Conservation (phyloP, 306 rosid species). For the Gastrolobium bilobum region DNA sequence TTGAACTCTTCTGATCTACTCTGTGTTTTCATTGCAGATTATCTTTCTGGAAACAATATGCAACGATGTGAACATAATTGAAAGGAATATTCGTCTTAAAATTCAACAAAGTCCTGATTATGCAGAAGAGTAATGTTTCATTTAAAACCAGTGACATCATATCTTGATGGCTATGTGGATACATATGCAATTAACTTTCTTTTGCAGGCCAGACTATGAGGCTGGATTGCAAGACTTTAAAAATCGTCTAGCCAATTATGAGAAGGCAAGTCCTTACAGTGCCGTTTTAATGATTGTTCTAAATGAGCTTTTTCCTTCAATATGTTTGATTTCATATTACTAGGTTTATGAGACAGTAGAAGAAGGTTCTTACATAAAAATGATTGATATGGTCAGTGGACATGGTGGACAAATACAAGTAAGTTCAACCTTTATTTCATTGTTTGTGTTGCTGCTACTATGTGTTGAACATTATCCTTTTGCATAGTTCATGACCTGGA, state of each 20-base stretch:
- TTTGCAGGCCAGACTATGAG: conserved; percentile 93
- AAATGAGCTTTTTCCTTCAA: conserved; percentile 34
- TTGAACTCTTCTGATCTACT: conserved; percentile 36
- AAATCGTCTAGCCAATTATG: conserved; percentile 85
- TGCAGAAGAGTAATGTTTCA: conserved; percentile 90
- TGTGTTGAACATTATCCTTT: conserved; percentile 7
- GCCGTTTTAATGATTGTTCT: conserved; percentile 42
- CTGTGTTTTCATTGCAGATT: conserved; percentile 66
- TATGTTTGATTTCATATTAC: conserved; percentile 43
- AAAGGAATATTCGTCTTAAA: conserved; percentile 94
- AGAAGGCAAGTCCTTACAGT: conserved; percentile 63
- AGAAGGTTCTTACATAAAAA: conserved; percentile 98
- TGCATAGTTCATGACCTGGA: neutral
- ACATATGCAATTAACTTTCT: conserved; percentile 44
- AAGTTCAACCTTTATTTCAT: conserved; percentile 55
- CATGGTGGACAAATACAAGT: conserved; percentile 98
- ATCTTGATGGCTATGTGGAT: conserved; percentile 35
- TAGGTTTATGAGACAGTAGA: conserved; percentile 95
- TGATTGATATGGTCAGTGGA: conserved; percentile 99
- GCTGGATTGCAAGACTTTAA: conserved; percentile 92
- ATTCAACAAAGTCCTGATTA: conserved; percentile 99
- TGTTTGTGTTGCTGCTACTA: conserved; percentile 17
- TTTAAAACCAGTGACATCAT: conserved; percentile 46
- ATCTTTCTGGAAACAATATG: conserved; percentile 97
- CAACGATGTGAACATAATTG: conserved; percentile 90